Conservation (phyloP, 305 asterid genomes). For the Fraxinus velutina region DNA sequence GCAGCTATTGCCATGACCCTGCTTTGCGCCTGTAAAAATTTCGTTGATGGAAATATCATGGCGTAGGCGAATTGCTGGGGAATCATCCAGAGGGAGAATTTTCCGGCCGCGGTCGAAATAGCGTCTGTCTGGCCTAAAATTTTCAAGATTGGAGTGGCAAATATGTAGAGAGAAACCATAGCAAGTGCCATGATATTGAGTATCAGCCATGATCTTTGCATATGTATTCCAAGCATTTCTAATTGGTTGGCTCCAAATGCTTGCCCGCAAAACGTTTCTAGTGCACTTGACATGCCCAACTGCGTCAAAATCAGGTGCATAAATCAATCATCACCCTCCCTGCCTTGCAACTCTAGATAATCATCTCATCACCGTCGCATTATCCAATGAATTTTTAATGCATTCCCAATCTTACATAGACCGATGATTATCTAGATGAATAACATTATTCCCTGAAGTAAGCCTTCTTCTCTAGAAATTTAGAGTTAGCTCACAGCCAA, state of each 20-base stretch:
- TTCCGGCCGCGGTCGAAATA: conserved; percentile 22
- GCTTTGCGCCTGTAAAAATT: conserved; percentile 33
- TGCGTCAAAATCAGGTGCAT: conserved; percentile 16
- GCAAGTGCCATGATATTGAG: conserved; percentile 34
- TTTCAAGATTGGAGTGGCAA: conserved; percentile 40
- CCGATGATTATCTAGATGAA: not conserved
- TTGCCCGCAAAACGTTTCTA: conserved; percentile 74
- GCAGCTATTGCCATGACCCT: conserved; percentile 26
- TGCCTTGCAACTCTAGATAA: not conserved
- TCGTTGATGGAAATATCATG: conserved; percentile 17
- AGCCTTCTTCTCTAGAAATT: not conserved
- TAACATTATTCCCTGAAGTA: not conserved
- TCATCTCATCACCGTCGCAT: not conserved
- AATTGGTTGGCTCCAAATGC: conserved; percentile 58
- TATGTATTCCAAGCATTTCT: conserved; percentile 52
- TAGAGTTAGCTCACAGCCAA: not conserved
- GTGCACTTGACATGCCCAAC: conserved; percentile 67
- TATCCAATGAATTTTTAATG: not conserved
- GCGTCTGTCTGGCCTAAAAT: conserved; percentile 41
- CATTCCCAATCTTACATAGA: not conserved
- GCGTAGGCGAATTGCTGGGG: conserved; percentile 34
- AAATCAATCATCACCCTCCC: not conserved
- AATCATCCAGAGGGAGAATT: conserved; percentile 25
- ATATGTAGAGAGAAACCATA: conserved; percentile 35
- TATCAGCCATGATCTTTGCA: conserved; percentile 60